Evolutionary conservation across 106 monocot species (phyloP), one percentile per base, ranked within the genome.

Genomic region (Allium sativum): DNA sequence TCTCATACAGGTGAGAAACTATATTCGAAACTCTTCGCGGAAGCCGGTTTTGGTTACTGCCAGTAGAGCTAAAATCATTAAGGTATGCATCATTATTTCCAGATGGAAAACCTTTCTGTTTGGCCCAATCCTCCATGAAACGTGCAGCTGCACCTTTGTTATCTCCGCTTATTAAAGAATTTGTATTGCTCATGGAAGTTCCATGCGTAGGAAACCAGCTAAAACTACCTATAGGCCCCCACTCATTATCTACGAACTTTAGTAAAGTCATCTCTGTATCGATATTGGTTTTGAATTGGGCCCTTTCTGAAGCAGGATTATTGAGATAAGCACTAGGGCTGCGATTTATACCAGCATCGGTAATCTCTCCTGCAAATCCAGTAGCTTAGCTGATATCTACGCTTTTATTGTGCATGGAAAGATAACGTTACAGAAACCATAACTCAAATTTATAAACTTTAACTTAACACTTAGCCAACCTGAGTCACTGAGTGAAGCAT

Each of bases 121-220:
- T 82, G 51, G 76, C 78, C 93, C 93, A 89, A 47, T 93, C 85
- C 64, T 93, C 89, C 89, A 93, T 89, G 77, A 93, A 89, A 12
- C 83, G 85, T 56, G 93, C 89, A 74, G 93, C 93, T 21, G 89
- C 93, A 22, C 93, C 93, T 74, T 93, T 93, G 80, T 93, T 93
- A 50, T 93, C 93, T 41, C 93, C 93, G 57, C 89, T 93, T 58
- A 89, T 83, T 61, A 93, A 78, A 18, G 78, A 73, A 53, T 93
- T 93, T 22, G 85, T 89, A 3, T 85, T 82, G 58, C 93, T 80
- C 93, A 89, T 93, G 9, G 93, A 93, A 40, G 93, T 93, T 53
- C 93, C 93, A 78, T 93, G 93, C 65, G 93, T 93, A 47, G 93
- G 80, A 74, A 93, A 93, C 93, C 93, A 93, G 48, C 89, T 93